These are phyloP conservation scores for Trichoderma breve DNA, from an alignment of 2,329 filamentous ascomycete species.

Conservation along the genomic window DNA sequence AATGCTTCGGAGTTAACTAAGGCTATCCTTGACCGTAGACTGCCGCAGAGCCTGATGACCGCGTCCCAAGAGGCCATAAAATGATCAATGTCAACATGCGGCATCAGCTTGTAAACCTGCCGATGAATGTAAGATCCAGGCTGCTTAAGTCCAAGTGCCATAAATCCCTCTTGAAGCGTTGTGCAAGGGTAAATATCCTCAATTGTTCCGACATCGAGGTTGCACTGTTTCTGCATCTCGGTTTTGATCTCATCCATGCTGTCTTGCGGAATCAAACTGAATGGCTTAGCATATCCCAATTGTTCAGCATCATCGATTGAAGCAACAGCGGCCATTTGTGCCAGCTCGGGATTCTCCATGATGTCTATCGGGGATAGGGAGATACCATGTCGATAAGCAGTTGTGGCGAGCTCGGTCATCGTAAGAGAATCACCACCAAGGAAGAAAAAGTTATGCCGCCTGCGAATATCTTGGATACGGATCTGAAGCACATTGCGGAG, in stretches of 20 bases:
- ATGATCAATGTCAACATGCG: not conserved
- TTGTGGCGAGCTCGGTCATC: slow-evolving; percentile 1
- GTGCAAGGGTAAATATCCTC: slow-evolving; percentile 17
- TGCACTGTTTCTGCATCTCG: not conserved
- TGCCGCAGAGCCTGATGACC: not conserved
- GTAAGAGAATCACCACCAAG: slow-evolving; percentile 15
- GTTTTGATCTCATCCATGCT: not conserved
- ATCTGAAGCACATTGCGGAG: slow-evolving; percentile 2
- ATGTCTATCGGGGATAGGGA: not conserved
- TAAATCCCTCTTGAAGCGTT: slow-evolving; percentile 11
- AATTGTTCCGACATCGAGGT: not conserved
- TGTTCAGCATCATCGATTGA: not conserved
- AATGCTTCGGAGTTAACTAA: not conserved
- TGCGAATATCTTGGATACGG: slow-evolving; percentile 17
- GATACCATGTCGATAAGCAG: slow-evolving; percentile 10
- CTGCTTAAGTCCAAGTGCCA: slow-evolving; percentile 6
- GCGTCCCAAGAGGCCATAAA: slow-evolving; percentile 28
- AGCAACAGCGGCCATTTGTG: slow-evolving; percentile 2
- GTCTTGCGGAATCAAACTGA: not conserved
- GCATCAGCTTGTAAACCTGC: not conserved
- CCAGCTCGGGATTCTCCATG: slow-evolving; percentile 1
- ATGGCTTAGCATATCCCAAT: not conserved
- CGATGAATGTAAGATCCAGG: slow-evolving; percentile 16
- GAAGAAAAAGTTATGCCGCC: slow-evolving; percentile 10
- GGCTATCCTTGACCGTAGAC: slow-evolving; percentile 15